phyloP scores from a whole-genome alignment of 2,329 filamentous ascomycete species.

The Herpomyces periplanetae region DNA sequence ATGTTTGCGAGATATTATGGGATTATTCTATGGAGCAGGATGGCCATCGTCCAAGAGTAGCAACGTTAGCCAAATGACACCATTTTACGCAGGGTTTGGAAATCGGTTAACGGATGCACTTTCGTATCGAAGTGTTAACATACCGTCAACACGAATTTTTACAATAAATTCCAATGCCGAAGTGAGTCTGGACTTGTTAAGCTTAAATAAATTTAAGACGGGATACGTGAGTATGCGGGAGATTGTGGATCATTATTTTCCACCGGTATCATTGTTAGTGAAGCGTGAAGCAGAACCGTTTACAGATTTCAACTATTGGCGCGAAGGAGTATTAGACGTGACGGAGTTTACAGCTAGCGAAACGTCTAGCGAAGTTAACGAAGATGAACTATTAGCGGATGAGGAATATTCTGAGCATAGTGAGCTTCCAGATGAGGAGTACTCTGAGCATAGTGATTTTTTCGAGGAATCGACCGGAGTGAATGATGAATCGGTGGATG shows the following conservation, averaged over 20 bases:
- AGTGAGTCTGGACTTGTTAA: constrained; percentile 58
- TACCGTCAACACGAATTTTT: constrained; percentile 72
- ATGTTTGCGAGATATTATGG: constrained; percentile 67
- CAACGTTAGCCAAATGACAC: constrained; percentile 28
- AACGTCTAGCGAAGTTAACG: constrained; percentile 12
- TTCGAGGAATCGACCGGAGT: too few species aligned
- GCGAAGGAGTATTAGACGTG: constrained; percentile 40
- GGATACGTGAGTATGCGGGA: constrained; percentile 92
- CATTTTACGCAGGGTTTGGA: constrained; percentile 88
- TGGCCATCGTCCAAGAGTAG: constrained; percentile 7
- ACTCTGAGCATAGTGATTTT: too few species aligned
- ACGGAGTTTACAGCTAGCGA: constrained; percentile 67
- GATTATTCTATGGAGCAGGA: constrained; percentile 21
- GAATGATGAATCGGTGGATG: too few species aligned
- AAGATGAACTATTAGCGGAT: too few species aligned
- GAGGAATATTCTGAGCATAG: too few species aligned
- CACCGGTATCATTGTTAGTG: constrained; percentile 48
- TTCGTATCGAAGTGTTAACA: constrained; percentile 78
- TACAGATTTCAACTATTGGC: constrained; percentile 91
- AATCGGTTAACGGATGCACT: constrained; percentile 86
- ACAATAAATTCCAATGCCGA: constrained; percentile 96
- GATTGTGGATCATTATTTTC: constrained; percentile 91
- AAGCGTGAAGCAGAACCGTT: constrained; percentile 70
- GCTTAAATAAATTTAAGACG: constrained; percentile 71
- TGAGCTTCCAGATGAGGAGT: too few species aligned